Conservation (phyloP, 257 asterid species). For the Dorcoceras hygrometricum region DNA sequence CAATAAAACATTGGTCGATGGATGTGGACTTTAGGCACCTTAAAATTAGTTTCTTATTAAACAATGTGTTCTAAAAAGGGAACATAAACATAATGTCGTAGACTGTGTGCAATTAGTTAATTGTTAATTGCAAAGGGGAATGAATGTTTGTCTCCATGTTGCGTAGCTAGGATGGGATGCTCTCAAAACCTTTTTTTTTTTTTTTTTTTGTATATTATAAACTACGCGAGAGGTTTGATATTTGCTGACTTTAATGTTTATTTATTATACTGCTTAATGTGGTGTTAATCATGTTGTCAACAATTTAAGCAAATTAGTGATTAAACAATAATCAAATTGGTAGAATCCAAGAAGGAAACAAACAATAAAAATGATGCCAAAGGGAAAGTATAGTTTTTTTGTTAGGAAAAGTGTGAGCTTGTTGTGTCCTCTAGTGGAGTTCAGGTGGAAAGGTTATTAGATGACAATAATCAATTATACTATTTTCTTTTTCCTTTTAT, state of each 20-base stretch:
- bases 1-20: no score
- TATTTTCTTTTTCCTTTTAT: neutral
- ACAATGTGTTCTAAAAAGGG: conserved; percentile 33
- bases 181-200: no score
- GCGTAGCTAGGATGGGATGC: no score
- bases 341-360: neutral
- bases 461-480: conserved; percentile 25
- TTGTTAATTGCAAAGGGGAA: conserved; percentile 21
- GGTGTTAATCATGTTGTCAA: neutral
- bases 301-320: neutral
- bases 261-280: neutral
- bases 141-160: neutral
- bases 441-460: conserved; percentile 40
- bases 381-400: neutral
- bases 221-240: no score
- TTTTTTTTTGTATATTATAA: no score
- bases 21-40: neutral
- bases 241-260: no score
- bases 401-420: conserved; percentile 30
- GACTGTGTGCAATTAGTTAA: conserved; percentile 28
- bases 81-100: conserved; percentile 26
- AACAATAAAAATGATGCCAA: neutral
- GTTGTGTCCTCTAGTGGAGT: conserved; percentile 45
- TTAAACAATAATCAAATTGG: neutral
- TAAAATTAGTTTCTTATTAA: conserved; percentile 23